phyloP scores from a whole-genome alignment of 768 basidiomycete species.

The Kwoniella bestiolae region DNA sequence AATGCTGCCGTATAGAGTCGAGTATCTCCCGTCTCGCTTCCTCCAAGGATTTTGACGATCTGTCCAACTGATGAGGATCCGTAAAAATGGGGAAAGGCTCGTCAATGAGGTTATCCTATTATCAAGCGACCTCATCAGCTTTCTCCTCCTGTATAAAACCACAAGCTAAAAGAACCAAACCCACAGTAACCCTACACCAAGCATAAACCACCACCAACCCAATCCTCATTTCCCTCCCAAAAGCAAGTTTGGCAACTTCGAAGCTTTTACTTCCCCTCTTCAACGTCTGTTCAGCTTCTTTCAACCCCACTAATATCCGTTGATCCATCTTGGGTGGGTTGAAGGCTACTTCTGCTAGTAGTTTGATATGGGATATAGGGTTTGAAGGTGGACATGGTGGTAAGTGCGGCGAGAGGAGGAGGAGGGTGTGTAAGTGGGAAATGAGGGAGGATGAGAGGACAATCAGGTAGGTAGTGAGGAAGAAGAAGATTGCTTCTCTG shows the following conservation, averaged over 20 bases:
- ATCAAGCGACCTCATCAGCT: not conserved
- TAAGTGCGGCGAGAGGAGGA: conserved; percentile 69
- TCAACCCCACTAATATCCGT: conserved; percentile 31
- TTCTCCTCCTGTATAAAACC: not conserved
- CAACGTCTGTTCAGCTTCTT: conserved; percentile 41
- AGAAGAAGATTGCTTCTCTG: conserved; percentile 55
- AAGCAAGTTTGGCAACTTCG: conserved; percentile 53
- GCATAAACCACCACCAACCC: conserved; percentile 53
- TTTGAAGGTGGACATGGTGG: conserved; percentile 50
- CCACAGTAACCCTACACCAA: conserved; percentile 55
- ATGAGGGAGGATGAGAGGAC: conserved; percentile 47
- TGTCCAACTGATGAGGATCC: not conserved
- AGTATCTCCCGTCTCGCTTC: conserved; percentile 17
- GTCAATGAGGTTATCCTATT: conserved; percentile 53
- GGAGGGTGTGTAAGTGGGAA: conserved; percentile 63
- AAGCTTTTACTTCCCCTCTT: conserved; percentile 55
- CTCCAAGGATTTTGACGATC: not conserved
- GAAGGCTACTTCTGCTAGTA: conserved; percentile 45
- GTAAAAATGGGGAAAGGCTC: conserved; percentile 21
- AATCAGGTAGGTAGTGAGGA: conserved; percentile 49
- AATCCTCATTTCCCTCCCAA: conserved; percentile 53
- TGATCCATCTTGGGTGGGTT: conserved; percentile 37
- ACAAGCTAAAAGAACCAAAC: conserved; percentile 8
- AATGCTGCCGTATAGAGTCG: conserved; percentile 31
- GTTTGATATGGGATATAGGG: conserved; percentile 41